A percentile compares a stretch with the other conserved stretches of the same genome.
Conservation (phyloP, 176 grass and related monocot genomes). For the Carex parvula region DNA sequence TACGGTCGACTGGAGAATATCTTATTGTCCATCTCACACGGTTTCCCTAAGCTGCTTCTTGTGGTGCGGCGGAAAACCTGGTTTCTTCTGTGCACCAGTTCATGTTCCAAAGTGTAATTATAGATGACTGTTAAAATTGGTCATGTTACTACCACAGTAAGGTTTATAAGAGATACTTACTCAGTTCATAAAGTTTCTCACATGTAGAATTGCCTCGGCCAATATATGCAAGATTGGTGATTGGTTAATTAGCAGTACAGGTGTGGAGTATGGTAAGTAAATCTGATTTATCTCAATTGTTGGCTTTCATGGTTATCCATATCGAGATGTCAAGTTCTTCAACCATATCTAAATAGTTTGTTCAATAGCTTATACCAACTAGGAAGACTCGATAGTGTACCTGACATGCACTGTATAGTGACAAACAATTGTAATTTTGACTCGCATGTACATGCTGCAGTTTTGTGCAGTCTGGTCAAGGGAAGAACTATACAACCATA, state of each 20-base stretch:
- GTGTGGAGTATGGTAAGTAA: conserved; percentile 41
- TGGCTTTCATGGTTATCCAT: conserved; percentile 62
- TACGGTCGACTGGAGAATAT: no score
- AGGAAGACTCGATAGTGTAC: conserved; percentile 41
- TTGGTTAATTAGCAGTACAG: conserved; percentile 35
- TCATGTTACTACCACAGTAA: conserved; percentile 16
- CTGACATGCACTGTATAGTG: conserved; percentile 38
- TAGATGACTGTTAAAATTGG: conserved; percentile 56
- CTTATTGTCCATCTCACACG: no score
- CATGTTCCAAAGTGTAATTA: conserved; percentile 50
- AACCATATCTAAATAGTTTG: conserved; percentile 28
- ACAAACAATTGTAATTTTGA: conserved; percentile 36
- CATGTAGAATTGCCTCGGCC: conserved; percentile 33
- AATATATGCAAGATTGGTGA: conserved; percentile 42
- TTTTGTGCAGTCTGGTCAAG: conserved; percentile 52
- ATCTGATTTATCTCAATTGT: conserved; percentile 46
- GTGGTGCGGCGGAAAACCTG: conserved; percentile 56
- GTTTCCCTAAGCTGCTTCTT: conserved; percentile 56
- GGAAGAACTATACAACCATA: conserved; percentile 33
- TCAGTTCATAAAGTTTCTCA: conserved; percentile 55
- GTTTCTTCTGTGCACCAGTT: conserved; percentile 45
- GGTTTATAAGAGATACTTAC: conserved; percentile 18
- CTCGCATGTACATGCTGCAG: conserved; percentile 45
- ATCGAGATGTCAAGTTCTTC: conserved; percentile 50
- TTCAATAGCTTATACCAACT: conserved; percentile 52